Evolutionary conservation across 352 stramenopile species (phyloP).

Genomic region (Phytophthora sp.): DNA sequence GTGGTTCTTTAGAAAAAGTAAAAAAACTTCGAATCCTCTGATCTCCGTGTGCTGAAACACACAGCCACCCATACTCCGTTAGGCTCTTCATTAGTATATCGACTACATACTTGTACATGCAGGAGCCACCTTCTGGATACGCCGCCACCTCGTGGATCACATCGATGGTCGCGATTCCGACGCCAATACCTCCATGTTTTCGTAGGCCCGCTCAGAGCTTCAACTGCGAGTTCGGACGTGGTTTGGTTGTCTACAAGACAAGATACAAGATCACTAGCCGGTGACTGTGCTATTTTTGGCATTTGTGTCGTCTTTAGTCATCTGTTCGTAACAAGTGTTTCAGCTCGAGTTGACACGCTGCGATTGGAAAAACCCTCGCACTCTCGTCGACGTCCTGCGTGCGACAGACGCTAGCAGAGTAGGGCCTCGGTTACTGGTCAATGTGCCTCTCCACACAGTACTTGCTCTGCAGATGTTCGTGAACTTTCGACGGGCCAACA

Average conservation of each 20-base stretch:
- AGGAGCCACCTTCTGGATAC: slow-evolving; percentile 52
- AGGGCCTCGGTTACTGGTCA: slow-evolving; percentile 18
- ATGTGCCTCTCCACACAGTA: too few relatives aligned
- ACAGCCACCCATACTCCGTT: slow-evolving; percentile 1
- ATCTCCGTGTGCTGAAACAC: background rate
- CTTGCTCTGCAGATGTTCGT: slow-evolving; percentile 29
- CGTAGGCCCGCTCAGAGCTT: slow-evolving; percentile 16
- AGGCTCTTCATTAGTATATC: background rate
- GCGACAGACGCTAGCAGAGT: background rate
- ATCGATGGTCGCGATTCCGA: slow-evolving; percentile 74
- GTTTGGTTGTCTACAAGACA: too few relatives aligned
- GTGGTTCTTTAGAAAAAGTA: too few relatives aligned
- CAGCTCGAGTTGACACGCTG: slow-evolving; percentile 13
- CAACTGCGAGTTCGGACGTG: slow-evolving; percentile 36
- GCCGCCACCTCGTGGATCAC: slow-evolving; percentile 65
- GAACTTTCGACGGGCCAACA: slow-evolving; percentile 30
- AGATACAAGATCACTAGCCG: background rate
- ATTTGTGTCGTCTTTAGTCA: background rate
- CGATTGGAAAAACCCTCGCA: slow-evolving; percentile 24
- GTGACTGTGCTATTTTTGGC: background rate
- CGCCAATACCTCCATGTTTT: slow-evolving; percentile 58
- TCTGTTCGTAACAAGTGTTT: background rate
- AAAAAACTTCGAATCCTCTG: slow-evolving; percentile 78
- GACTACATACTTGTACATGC: background rate
- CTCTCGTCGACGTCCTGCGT: slow-evolving; percentile 2